A percentile compares a stretch with the other conserved stretches of the same genome.
Evolutionary conservation across 805 yeast species (phyloP).

Genomic region (Pichia phayaonensis): DNA sequence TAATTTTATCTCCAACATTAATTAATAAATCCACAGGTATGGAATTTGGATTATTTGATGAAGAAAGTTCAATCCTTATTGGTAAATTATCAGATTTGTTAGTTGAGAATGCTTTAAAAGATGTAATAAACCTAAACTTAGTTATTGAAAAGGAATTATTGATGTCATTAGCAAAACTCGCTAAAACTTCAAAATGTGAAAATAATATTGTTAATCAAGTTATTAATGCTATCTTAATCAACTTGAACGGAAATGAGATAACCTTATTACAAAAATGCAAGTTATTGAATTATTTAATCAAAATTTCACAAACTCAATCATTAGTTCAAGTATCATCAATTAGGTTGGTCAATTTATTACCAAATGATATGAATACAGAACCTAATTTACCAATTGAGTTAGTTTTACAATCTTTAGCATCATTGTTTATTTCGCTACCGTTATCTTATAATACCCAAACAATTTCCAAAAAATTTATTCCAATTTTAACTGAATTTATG

Average conservation of each 20-base stretch:
- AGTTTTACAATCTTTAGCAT: constrained; percentile 2
- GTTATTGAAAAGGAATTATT: constrained; percentile 7
- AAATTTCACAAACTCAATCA: constrained; percentile 6
- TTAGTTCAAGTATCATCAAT: constrained; percentile 7
- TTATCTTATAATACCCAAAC: constrained; percentile 3
- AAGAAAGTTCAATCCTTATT: constrained; percentile 30
- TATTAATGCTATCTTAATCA: neutral
- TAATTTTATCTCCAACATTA: constrained; percentile 36
- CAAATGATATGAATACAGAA: neutral
- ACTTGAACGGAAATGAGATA: neutral
- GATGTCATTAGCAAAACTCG: constrained; percentile 7
- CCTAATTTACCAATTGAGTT: constrained; percentile 1
- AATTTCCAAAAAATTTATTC: constrained; percentile 4
- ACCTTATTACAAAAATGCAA: constrained; percentile 1
- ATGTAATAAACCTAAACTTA: constrained; percentile 1
- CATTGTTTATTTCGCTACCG: constrained; percentile 4
- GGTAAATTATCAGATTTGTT: constrained; percentile 6
- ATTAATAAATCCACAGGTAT: neutral
- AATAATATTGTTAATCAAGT: constrained; percentile 4
- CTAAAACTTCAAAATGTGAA: constrained; percentile 2
- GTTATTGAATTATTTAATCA: constrained; percentile 4
- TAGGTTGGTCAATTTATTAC: constrained; percentile 8
- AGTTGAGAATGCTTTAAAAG: constrained; percentile 2
- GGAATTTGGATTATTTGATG: constrained; percentile 32
- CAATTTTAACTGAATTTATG: constrained; percentile 1